A percentile compares a stretch with the other conserved stretches of the same genome.
phyloP scores from a whole-genome alignment of 495 filamentous ascomycete genomes.

The Parachaetomium inaequale region DNA sequence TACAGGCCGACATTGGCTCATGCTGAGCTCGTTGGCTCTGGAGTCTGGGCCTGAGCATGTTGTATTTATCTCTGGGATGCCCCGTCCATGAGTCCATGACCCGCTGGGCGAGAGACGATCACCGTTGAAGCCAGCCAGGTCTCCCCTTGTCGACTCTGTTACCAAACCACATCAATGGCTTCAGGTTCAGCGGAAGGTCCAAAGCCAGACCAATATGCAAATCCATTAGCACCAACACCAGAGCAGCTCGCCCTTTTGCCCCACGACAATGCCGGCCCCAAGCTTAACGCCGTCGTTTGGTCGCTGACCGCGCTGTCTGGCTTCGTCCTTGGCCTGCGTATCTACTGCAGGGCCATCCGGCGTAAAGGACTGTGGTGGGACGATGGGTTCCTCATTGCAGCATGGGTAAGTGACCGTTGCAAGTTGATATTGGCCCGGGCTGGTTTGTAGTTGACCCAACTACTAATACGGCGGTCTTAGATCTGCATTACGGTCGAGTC shows the following conservation, averaged over 20 bases:
- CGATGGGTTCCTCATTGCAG: constrained; percentile 32
- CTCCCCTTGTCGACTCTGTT: background rate
- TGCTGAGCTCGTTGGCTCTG: background rate
- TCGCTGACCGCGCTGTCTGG: constrained; percentile 25
- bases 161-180: too few relatives aligned
- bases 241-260: constrained; percentile 21
- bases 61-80: background rate
- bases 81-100: background rate
- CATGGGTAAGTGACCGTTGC: constrained; percentile 28
- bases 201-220: constrained; percentile 22
- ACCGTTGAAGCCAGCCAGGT: background rate
- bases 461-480: background rate
- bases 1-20: background rate
- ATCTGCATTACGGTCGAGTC: constrained; percentile 16
- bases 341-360: constrained; percentile 31
- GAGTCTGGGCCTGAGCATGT: too few relatives aligned
- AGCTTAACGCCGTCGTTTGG: constrained; percentile 30
- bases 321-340: constrained; percentile 31
- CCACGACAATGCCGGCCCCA: constrained; percentile 28
- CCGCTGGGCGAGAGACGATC: background rate
- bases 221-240: constrained; percentile 1
- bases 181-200: background rate
- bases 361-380: constrained; percentile 34
- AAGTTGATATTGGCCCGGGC: background rate
- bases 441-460: background rate